A percentile compares a stretch with the other conserved stretches of the same genome.
phyloP scores from a whole-genome alignment of 1,284 basidiomycete genomes.

The Kwoniella shivajii region DNA sequence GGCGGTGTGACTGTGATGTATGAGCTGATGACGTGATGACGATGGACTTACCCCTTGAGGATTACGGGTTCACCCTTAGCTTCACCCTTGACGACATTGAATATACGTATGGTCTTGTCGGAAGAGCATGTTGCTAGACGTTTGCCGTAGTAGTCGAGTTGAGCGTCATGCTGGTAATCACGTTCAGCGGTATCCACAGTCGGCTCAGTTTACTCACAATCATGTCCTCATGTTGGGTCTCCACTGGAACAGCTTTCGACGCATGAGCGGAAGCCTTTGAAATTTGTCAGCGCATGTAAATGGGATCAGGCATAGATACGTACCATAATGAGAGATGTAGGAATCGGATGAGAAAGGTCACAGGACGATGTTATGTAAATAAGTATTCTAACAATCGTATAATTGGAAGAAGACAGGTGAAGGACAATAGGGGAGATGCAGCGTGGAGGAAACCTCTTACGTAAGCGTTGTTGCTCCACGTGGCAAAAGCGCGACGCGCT shows the following conservation, averaged over 20 bases:
- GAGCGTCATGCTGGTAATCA: constrained; percentile 81
- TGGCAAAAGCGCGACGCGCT: too few species aligned
- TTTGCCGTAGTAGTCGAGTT: constrained; percentile 97
- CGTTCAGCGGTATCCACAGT: background rate
- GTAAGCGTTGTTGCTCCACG: too few species aligned
- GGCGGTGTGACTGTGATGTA: constrained; percentile 72
- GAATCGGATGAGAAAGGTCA: background rate
- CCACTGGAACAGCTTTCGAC: constrained; percentile 58
- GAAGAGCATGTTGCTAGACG: constrained; percentile 95
- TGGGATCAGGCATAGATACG: background rate
- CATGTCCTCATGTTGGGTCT: constrained; percentile 93
- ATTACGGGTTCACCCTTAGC: constrained; percentile 66
- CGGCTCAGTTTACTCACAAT: constrained; percentile 64
- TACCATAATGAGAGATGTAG: constrained; percentile 2
- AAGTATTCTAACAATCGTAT: background rate
- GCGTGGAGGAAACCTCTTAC: too few species aligned
- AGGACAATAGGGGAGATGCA: too few species aligned
- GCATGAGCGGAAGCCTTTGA: constrained; percentile 31
- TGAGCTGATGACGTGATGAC: background rate
- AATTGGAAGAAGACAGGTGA: background rate
- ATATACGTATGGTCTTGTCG: constrained; percentile 92
- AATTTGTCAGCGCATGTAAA: background rate
- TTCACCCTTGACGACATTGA: constrained; percentile 89
- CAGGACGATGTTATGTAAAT: background rate
- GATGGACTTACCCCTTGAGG: constrained; percentile 72